Evolutionary conservation across 1,284 basidiomycete genomes (phyloP).

Genomic region (Heterobasidion annosum): DNA sequence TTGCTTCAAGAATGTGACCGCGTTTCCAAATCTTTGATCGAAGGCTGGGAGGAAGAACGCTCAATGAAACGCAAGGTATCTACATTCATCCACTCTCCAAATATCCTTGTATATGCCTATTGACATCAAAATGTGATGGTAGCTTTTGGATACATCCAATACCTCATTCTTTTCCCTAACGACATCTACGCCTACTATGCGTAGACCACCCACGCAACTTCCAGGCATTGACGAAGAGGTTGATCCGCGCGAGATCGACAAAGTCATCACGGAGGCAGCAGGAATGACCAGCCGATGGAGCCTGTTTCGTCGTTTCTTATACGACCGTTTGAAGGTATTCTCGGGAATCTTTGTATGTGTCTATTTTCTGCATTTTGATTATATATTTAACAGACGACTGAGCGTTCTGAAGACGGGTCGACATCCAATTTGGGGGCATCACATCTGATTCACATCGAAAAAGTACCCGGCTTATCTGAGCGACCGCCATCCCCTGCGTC

Average conservation of each 20-base stretch:
- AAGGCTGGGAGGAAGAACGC: conserved; percentile 88
- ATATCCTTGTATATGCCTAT: neutral
- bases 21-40: conserved; percentile 69
- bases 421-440: too few relatives aligned
- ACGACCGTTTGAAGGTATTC: conserved; percentile 56
- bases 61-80: conserved; percentile 62
- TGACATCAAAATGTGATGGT: neutral
- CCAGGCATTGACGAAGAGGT: conserved; percentile 53
- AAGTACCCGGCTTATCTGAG: neutral
- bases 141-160: conserved; percentile 22
- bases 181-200: conserved; percentile 20
- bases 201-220: conserved; percentile 28
- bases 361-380: neutral
- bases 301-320: conserved; percentile 83
- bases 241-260: conserved; percentile 88
- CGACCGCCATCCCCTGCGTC: conserved; percentile 2
- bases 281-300: conserved; percentile 90
- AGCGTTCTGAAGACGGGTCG: conserved; percentile 8
- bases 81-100: neutral
- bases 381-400: conserved; percentile 8
- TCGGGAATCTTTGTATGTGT: neutral
- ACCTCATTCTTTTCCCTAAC: conserved; percentile 11
- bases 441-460: neutral
- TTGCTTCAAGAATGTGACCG: conserved; percentile 84
- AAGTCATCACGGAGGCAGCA: conserved; percentile 77